Percentiles rank a stretch among this genome's conserved stretches.
Evolutionary conservation across 2,329 filamentous ascomycete species (phyloP).

Genomic region (Xylaria polymorpha): DNA sequence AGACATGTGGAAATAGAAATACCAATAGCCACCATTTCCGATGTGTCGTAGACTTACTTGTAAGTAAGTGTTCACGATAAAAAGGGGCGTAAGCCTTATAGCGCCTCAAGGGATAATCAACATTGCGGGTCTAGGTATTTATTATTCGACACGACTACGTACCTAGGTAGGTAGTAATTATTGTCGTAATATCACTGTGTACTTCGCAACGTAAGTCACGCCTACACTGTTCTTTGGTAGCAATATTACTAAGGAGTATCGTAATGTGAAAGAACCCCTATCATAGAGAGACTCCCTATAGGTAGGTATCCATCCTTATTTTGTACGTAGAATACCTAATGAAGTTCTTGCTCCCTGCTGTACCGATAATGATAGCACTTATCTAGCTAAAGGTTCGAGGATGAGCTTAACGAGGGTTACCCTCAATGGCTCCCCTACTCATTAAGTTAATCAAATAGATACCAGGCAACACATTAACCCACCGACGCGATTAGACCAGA

Average conservation of each 20-base stretch:
- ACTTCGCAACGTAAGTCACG: not conserved
- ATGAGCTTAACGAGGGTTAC: not conserved
- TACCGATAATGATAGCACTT: not conserved
- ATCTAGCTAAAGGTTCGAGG: not conserved
- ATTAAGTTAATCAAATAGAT: too few relatives aligned
- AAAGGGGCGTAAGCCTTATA: not conserved
- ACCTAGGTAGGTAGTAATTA: too few relatives aligned
- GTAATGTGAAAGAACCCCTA: not conserved
- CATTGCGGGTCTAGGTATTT: not conserved
- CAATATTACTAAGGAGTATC: not conserved
- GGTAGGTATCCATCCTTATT: not conserved
- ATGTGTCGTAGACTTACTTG: not conserved
- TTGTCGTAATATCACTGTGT: not conserved
- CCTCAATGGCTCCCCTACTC: too few relatives aligned
- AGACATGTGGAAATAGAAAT: not conserved
- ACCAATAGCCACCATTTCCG: not conserved
- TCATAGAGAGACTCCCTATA: not conserved
- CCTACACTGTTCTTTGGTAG: not conserved
- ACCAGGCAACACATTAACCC: too few relatives aligned
- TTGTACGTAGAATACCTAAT: not conserved
- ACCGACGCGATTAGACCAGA: not conserved
- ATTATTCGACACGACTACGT: too few relatives aligned
- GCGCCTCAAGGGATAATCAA: not conserved
- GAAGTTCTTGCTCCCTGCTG: not conserved
- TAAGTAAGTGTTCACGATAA: not conserved